Evolutionary conservation across 139 green algal species (phyloP).

Genomic region (Yamagishiella unicocca): DNA sequence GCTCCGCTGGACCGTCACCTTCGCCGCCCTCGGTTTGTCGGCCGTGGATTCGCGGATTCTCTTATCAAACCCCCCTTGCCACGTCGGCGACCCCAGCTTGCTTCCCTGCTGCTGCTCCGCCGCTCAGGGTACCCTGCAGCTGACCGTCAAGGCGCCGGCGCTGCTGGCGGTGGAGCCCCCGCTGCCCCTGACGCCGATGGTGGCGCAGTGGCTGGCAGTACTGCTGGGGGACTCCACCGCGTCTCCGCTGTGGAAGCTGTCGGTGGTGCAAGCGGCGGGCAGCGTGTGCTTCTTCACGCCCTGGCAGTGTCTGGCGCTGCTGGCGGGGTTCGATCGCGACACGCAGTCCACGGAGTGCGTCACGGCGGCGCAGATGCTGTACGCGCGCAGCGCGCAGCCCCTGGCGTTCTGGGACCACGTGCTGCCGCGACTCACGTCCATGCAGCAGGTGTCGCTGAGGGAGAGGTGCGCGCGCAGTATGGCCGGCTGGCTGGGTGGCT

Average conservation of each 20-base stretch:
- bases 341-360: conserved; percentile 49
- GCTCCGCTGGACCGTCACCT: no score
- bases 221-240: conserved; percentile 14
- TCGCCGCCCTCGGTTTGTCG: no score
- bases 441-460: conserved; percentile 34
- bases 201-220: conserved; percentile 48
- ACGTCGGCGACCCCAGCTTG: neutral
- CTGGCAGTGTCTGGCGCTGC: conserved; percentile 31
- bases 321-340: conserved; percentile 23
- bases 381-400: conserved; percentile 52
- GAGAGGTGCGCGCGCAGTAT: conserved; percentile 7
- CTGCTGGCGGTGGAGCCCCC: conserved; percentile 34
- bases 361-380: conserved; percentile 55
- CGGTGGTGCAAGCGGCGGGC: conserved; percentile 51
- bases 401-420: conserved; percentile 56
- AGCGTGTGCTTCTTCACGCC: conserved; percentile 57
- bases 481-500: neutral
- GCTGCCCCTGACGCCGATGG: neutral
- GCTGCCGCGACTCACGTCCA: conserved; percentile 40
- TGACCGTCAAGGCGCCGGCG: conserved; percentile 39
- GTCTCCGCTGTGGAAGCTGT: conserved; percentile 58
- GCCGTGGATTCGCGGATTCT: no score
- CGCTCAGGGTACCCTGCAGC: conserved; percentile 34
- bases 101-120: neutral
- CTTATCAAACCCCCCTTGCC: no score